Percentiles rank a stretch among this genome's conserved stretches.
These are phyloP conservation scores for Spathaspora arborariae DNA, from an alignment of 805 yeast genomes.

Conservation along the genomic window DNA sequence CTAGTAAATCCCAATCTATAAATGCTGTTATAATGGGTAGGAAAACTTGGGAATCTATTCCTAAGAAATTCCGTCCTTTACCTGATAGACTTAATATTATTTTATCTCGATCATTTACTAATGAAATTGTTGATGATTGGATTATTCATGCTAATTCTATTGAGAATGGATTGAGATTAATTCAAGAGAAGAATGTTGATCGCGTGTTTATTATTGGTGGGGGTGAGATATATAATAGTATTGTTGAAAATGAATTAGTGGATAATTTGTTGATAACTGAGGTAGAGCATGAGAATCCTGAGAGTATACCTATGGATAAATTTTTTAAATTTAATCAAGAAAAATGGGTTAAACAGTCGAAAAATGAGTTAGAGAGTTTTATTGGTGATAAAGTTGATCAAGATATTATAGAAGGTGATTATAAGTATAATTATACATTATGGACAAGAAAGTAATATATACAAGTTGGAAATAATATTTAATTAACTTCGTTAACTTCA, in stretches of 20 bases:
- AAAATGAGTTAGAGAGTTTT: slow-evolving; percentile 32
- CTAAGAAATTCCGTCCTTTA: slow-evolving; percentile 77
- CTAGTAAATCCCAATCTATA: slow-evolving; percentile 40
- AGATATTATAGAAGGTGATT: slow-evolving; percentile 38
- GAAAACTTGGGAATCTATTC: slow-evolving; percentile 94
- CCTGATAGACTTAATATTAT: slow-evolving; percentile 73
- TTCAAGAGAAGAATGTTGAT: slow-evolving; percentile 33
- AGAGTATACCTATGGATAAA: slow-evolving; percentile 62
- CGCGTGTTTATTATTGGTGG: slow-evolving; percentile 89
- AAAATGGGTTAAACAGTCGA: slow-evolving; percentile 35
- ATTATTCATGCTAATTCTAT: slow-evolving; percentile 28
- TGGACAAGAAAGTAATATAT: slow-evolving; percentile 38
- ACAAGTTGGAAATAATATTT: background rate
- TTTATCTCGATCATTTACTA: slow-evolving; percentile 48
- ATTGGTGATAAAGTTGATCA: slow-evolving; percentile 19
- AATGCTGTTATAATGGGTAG: slow-evolving; percentile 96
- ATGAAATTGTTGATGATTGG: slow-evolving; percentile 14
- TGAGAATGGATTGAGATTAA: slow-evolving; percentile 17
- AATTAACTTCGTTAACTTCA: too few relatives aligned
- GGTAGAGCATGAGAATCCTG: slow-evolving; percentile 34
- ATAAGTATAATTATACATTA: slow-evolving; percentile 55
- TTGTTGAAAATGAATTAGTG: slow-evolving; percentile 41
- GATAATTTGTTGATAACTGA: slow-evolving; percentile 69
- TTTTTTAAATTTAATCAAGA: slow-evolving; percentile 44
- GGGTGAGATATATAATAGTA: slow-evolving; percentile 72